Conservation (phyloP, 345 rosid species). For the Limnanthes douglasii region DNA sequence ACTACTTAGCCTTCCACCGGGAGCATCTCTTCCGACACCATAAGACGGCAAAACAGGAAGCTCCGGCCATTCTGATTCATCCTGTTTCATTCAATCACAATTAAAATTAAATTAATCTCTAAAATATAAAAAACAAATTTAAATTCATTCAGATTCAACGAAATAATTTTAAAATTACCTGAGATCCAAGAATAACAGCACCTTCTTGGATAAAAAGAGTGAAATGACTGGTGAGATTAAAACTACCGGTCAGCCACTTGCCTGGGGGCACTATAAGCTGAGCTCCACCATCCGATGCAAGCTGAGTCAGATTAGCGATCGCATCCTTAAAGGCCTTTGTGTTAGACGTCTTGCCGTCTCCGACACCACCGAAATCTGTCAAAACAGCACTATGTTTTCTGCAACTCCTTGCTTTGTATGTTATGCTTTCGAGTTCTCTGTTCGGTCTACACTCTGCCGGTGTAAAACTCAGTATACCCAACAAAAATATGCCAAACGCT, state of each 20-base stretch:
- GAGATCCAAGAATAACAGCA: constrained; percentile 54
- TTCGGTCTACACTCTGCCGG: too few relatives aligned
- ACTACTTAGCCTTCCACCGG: constrained; percentile 36
- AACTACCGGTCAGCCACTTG: constrained; percentile 80
- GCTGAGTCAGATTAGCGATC: constrained; percentile 26
- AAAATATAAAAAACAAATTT: neutral
- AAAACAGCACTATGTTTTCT: constrained; percentile 47
- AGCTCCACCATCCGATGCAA: constrained; percentile 48
- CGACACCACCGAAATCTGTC: constrained; percentile 63
- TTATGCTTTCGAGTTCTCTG: too few relatives aligned
- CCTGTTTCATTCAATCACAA: constrained; percentile 21
- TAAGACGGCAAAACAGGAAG: constrained; percentile 47
- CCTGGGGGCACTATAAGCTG: constrained; percentile 68
- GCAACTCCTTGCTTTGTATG: constrained; percentile 41
- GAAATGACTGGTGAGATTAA: constrained; percentile 71
- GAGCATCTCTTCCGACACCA: constrained; percentile 52
- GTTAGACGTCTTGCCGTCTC: constrained; percentile 62
- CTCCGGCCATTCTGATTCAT: constrained; percentile 61
- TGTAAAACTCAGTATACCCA: too few relatives aligned
- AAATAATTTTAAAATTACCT: constrained; percentile 22
- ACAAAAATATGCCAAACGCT: too few relatives aligned
- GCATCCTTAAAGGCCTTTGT: constrained; percentile 45
- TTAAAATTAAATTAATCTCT: neutral
- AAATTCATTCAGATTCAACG: neutral
- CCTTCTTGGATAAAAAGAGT: constrained; percentile 60